Evolutionary conservation across 768 basidiomycete species (phyloP).

Genomic region (Boletus pseudopeckii): DNA sequence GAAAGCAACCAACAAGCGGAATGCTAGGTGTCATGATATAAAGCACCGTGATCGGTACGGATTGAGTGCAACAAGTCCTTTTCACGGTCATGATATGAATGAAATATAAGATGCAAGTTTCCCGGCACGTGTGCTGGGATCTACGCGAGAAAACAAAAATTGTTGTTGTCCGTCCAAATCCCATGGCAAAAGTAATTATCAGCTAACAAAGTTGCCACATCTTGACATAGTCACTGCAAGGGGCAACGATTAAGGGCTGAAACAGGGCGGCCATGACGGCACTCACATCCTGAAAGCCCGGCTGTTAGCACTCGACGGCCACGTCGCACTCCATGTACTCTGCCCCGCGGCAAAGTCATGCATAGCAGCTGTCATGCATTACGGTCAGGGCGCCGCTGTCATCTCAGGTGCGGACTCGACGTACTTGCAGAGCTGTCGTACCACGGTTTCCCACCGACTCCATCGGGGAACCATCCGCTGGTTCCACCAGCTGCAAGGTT

Average conservation of each 20-base stretch:
- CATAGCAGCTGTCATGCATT: constrained; percentile 51
- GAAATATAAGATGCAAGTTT: background rate
- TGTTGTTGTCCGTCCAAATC: background rate
- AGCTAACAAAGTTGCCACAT: constrained; percentile 32
- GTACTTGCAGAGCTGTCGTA: constrained; percentile 53
- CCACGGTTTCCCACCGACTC: constrained; percentile 61
- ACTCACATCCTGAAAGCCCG: constrained; percentile 67
- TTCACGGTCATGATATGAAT: background rate
- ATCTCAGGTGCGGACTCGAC: constrained; percentile 18
- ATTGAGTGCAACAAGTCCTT: background rate
- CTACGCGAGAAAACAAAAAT: background rate
- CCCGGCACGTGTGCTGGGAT: background rate
- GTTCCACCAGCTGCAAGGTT: constrained; percentile 80
- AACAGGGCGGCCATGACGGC: too few relatives aligned
- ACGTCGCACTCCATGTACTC: constrained; percentile 68
- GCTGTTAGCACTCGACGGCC: constrained; percentile 60
- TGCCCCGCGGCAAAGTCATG: constrained; percentile 60
- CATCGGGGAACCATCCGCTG: constrained; percentile 47
- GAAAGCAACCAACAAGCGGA: background rate
- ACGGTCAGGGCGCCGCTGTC: constrained; percentile 18
- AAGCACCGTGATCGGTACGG: background rate
- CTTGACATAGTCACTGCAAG: constrained; percentile 31
- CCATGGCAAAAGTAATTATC: background rate
- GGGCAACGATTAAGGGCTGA: background rate
- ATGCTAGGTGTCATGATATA: background rate